phyloP scores from a whole-genome alignment of 2,329 filamentous ascomycete genomes.

The Apiospora malaysiana region DNA sequence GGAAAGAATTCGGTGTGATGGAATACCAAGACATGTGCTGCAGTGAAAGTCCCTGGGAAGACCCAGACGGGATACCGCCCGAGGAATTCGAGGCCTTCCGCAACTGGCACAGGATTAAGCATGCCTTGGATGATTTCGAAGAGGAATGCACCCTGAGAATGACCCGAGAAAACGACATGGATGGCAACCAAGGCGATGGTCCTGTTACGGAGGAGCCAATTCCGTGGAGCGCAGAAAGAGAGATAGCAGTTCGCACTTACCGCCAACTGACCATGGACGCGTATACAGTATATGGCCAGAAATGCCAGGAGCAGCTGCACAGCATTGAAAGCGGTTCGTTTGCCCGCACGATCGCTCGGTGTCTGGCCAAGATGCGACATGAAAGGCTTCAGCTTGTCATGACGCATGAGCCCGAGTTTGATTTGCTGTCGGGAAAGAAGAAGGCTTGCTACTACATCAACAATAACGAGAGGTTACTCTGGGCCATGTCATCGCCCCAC shows the following conservation, averaged over 20 bases:
- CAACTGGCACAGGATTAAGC: not conserved
- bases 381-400: not conserved
- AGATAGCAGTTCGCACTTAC: not conserved
- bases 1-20: not conserved
- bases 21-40: not conserved
- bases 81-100: not conserved
- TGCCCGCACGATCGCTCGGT: not conserved
- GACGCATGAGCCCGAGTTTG: not conserved
- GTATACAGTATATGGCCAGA: not conserved
- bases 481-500: not conserved
- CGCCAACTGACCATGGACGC: not conserved
- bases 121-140: not conserved
- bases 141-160: not conserved
- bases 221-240: not conserved
- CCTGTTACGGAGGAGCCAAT: too few relatives aligned
- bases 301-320: not conserved
- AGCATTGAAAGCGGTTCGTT: not conserved
- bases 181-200: too few relatives aligned
- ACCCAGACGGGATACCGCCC: not conserved
- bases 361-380: not conserved
- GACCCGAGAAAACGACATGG: not conserved
- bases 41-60: not conserved
- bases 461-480: not conserved
- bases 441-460: not conserved
- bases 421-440: too few relatives aligned